Conservation (phyloP, 345 rosid genomes). For the Iberis pinnata region DNA sequence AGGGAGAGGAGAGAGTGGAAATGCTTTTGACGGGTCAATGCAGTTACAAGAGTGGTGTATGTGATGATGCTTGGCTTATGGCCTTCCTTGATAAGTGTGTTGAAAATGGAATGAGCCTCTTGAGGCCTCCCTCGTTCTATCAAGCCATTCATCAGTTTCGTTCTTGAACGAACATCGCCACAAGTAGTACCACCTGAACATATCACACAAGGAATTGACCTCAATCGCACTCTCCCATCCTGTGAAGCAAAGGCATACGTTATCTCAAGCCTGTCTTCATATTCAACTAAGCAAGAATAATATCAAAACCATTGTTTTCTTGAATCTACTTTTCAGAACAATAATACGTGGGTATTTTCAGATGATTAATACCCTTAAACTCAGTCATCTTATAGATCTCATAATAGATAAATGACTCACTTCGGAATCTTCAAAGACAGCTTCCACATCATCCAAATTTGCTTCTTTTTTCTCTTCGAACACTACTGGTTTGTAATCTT, state of each 20-base stretch:
- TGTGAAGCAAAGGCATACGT: slow-evolving; percentile 20
- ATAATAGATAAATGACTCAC: slow-evolving; percentile 39
- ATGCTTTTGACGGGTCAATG: slow-evolving; percentile 55
- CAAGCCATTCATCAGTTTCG: slow-evolving; percentile 71
- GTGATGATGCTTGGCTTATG: slow-evolving; percentile 80
- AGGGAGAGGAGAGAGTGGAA: slow-evolving; percentile 57
- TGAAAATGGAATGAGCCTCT: slow-evolving; percentile 63
- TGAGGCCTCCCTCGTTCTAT: slow-evolving; percentile 66
- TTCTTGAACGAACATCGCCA: slow-evolving; percentile 69
- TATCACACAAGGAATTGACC: slow-evolving; percentile 44
- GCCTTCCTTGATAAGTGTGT: slow-evolving; percentile 61
- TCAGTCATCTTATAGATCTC: slow-evolving; percentile 1
- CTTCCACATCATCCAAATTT: slow-evolving; percentile 73
- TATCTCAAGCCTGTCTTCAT: slow-evolving; percentile 16
- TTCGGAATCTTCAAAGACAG: slow-evolving; percentile 74
- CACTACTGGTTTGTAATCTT: slow-evolving; percentile 61
- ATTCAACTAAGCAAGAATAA: slow-evolving; percentile 6
- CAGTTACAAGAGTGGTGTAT: slow-evolving; percentile 70
- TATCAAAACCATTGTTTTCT: not conserved
- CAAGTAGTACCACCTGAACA: slow-evolving; percentile 60
- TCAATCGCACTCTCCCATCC: slow-evolving; percentile 35
- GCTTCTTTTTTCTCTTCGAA: slow-evolving; percentile 63
- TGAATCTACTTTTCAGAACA: too few species aligned
- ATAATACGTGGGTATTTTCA: too few species aligned
- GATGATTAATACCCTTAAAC: too few species aligned